Conservation (phyloP, 805 yeast species). For the Hanseniaspora valbyensis region DNA sequence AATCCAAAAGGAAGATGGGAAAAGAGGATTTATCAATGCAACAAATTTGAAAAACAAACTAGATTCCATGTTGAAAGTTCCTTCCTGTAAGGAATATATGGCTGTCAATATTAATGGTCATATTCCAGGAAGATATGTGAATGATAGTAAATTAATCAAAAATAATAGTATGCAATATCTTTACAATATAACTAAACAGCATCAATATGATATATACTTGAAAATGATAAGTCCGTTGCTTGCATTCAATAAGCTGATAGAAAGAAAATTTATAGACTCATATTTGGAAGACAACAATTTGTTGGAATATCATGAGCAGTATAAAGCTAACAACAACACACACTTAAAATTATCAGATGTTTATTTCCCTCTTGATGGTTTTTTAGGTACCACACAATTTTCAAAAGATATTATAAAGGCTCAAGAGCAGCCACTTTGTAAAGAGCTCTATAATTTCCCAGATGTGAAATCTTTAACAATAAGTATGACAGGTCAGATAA, state of each 20-base stretch:
- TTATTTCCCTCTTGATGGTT: constrained; percentile 11
- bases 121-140: constrained; percentile 15
- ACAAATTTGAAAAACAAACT: constrained; percentile 59
- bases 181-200: constrained; percentile 10
- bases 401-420: constrained; percentile 87
- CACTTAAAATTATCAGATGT: constrained; percentile 9
- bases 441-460: constrained; percentile 72
- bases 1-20: constrained; percentile 74
- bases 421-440: constrained; percentile 65
- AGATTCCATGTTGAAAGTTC: constrained; percentile 57
- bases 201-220: constrained; percentile 6
- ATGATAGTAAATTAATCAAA: constrained; percentile 22
- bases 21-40: constrained; percentile 60
- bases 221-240: constrained; percentile 8
- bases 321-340: constrained; percentile 2
- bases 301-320: constrained; percentile 14
- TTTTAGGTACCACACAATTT: constrained; percentile 42
- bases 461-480: constrained; percentile 58
- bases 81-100: constrained; percentile 38
- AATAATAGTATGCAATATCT: constrained; percentile 14
- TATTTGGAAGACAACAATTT: constrained; percentile 11
- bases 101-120: constrained; percentile 22
- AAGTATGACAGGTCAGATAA: constrained; percentile 66
- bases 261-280: constrained; percentile 8
- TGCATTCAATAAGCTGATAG: constrained; percentile 3